phyloP scores from a whole-genome alignment of 305 asterid genomes.

The Solanum hybrid region DNA sequence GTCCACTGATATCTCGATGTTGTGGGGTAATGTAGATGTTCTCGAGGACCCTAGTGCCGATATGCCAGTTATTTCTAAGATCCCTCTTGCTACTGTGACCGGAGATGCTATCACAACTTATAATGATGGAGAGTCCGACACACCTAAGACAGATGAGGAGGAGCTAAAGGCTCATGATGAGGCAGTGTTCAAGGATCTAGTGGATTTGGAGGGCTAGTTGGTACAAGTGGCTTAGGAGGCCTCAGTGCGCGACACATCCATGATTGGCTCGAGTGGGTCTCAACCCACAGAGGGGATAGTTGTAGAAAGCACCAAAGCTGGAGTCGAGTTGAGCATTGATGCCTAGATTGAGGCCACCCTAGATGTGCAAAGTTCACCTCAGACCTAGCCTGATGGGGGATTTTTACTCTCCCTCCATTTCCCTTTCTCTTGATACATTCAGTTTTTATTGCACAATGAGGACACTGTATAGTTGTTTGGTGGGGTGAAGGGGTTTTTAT shows the following conservation, averaged over 20 bases:
- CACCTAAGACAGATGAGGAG: not conserved
- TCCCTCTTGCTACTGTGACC: not conserved
- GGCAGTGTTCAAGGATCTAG: not conserved
- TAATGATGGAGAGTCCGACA: not conserved
- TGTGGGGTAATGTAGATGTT: not conserved
- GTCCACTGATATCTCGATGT: not conserved
- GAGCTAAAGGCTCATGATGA: not conserved
- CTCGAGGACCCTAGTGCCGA: not conserved
- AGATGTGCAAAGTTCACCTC: not conserved
- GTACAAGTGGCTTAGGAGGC: not conserved
- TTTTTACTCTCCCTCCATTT: not conserved
- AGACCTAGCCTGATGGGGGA: not conserved
- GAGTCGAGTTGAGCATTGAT: not conserved
- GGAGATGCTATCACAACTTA: not conserved
- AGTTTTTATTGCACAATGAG: not conserved
- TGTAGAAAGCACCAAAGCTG: not conserved
- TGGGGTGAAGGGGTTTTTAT: not conserved
- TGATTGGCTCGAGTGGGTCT: not conserved
- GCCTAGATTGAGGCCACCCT: not conserved
- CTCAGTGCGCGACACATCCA: not conserved
- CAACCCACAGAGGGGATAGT: not conserved
- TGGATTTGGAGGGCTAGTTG: not conserved
- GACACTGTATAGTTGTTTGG: not conserved
- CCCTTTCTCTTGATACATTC: not conserved
- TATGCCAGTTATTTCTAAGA: not conserved